Percentiles rank a stretch among this genome's conserved stretches.
Conservation (phyloP, 257 asterid species). For the Solanum chilense region DNA sequence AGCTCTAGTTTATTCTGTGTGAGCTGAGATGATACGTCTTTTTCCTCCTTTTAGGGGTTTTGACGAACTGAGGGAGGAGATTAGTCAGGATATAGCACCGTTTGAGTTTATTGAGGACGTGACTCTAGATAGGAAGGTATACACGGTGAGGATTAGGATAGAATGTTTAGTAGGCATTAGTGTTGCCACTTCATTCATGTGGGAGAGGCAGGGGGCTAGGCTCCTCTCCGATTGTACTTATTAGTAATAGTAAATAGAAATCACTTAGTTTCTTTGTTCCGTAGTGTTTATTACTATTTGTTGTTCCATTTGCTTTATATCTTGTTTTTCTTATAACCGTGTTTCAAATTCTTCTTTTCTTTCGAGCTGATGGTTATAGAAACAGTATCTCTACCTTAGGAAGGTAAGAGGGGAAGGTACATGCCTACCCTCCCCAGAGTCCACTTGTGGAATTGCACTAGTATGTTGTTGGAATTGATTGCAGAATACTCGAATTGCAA, state of each 20-base stretch:
- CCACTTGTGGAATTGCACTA: background rate
- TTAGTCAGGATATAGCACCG: background rate
- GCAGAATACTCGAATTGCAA: background rate
- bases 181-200: background rate
- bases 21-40: background rate
- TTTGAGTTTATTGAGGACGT: background rate
- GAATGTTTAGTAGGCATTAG: background rate
- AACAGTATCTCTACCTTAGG: background rate
- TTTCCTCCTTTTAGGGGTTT: background rate
- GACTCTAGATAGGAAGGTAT: background rate
- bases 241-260: background rate
- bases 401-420: background rate
- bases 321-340: background rate
- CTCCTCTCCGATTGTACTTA: background rate
- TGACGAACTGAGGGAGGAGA: background rate
- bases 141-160: background rate
- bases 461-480: background rate
- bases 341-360: background rate
- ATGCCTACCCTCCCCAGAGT: background rate
- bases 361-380: background rate
- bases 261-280: background rate
- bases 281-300: background rate
- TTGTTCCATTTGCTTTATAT: background rate
- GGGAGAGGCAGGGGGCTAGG: background rate
- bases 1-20: background rate